Percentiles rank a stretch among this genome's conserved stretches.
These are phyloP conservation scores for Colletotrichum cuscutae DNA, from an alignment of 2,329 filamentous ascomycete species.

Conservation along the genomic window DNA sequence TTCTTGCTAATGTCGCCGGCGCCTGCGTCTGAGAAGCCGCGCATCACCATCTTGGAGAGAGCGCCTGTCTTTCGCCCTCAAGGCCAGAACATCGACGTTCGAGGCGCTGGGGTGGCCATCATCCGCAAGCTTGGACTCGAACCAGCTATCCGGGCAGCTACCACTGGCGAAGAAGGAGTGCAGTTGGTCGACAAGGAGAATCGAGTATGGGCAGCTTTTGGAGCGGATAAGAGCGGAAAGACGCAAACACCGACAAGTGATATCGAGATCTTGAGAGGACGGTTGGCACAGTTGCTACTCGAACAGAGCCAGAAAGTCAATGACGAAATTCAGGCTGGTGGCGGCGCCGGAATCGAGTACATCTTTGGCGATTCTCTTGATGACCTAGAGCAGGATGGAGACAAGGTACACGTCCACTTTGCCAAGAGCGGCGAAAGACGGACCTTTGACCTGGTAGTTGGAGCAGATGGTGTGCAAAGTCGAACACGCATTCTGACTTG, in stretches of 20 bases:
- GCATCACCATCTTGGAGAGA: slow-evolving; percentile 53
- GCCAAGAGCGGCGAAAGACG: slow-evolving; percentile 51
- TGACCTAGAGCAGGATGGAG: slow-evolving; percentile 41
- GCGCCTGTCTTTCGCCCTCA: slow-evolving; percentile 39
- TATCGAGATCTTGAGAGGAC: slow-evolving; percentile 68
- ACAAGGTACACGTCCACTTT: slow-evolving; percentile 50
- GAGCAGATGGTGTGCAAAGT: slow-evolving; percentile 64
- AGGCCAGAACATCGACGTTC: slow-evolving; percentile 51
- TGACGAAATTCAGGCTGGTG: neutral
- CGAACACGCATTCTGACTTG: slow-evolving; percentile 54
- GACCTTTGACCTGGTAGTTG: slow-evolving; percentile 63
- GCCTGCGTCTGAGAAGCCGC: slow-evolving; percentile 12
- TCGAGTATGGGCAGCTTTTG: slow-evolving; percentile 48
- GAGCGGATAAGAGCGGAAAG: slow-evolving; percentile 51
- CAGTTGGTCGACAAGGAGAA: slow-evolving; percentile 55
- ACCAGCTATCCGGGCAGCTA: slow-evolving; percentile 43
- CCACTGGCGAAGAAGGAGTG: slow-evolving; percentile 56
- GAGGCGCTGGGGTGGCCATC: slow-evolving; percentile 47
- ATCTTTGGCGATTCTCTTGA: slow-evolving; percentile 43
- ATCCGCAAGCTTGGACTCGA: slow-evolving; percentile 53
- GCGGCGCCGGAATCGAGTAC: slow-evolving; percentile 37
- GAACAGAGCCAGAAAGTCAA: slow-evolving; percentile 44
- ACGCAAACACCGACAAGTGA: slow-evolving; percentile 62
- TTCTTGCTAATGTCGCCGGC: slow-evolving; percentile 12
- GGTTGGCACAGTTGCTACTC: slow-evolving; percentile 60